A percentile compares a stretch with the other conserved stretches of the same genome.
Conservation (phyloP, 371 early-diverging fungal species). For the Apophysomyces variabilis region DNA sequence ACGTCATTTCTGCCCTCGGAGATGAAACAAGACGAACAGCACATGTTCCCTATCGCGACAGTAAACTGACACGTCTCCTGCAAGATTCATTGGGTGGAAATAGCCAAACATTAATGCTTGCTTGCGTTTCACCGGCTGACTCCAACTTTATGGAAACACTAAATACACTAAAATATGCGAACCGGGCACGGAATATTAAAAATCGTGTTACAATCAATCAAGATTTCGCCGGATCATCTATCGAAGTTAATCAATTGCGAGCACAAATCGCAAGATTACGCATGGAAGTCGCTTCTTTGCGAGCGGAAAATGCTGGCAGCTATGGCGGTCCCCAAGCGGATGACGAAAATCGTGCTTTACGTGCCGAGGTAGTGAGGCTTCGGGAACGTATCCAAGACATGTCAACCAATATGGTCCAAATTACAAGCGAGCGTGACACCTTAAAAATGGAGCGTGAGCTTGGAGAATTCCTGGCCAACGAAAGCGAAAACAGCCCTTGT, state of each 20-base stretch:
- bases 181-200: constrained; percentile 85
- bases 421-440: constrained; percentile 67
- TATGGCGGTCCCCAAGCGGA: constrained; percentile 23
- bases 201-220: constrained; percentile 81
- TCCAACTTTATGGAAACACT: constrained; percentile 84
- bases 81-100: constrained; percentile 97
- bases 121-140: constrained; percentile 85
- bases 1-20: constrained; percentile 96
- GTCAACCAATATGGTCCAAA: constrained; percentile 52
- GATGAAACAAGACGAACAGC: constrained; percentile 68
- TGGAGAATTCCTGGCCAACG: constrained; percentile 12
- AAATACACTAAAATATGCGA: constrained; percentile 91
- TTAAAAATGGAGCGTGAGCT: constrained; percentile 57
- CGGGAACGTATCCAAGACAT: constrained; percentile 60
- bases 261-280: constrained; percentile 66
- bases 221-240: constrained; percentile 55
- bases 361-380: constrained; percentile 54
- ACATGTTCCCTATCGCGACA: constrained; percentile 97
- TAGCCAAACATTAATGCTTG: constrained; percentile 88
- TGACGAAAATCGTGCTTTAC: constrained; percentile 54
- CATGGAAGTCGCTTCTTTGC: constrained; percentile 57
- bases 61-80: constrained; percentile 96
- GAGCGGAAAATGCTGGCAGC: constrained; percentile 39
- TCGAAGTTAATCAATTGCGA: constrained; percentile 70
- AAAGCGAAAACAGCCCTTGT: not conserved